Base-by-base conservation (phyloP, 2,329 filamentous ascomycete genomes). In the Pseudopyrenochaeta lycopersici region DNA sequence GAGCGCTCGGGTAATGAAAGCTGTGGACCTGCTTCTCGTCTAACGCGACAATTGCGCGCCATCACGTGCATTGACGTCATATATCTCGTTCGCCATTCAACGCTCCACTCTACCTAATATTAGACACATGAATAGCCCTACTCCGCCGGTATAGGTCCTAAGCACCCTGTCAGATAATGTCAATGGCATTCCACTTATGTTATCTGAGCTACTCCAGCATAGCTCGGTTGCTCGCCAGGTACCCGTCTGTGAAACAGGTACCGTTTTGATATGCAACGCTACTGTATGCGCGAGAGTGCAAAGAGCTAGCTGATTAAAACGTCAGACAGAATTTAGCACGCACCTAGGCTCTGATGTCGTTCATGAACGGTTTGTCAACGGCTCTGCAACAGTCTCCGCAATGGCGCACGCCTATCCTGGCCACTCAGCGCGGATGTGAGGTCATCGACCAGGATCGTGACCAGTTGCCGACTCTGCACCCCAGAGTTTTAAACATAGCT, bases 371-470 rank as follows among this genome's bases (percentile, higher is more conserved):
- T 27, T 27, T 9, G 4, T 27, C 23, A 27, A 27, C 23, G 23
- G 4, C 9, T 9, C 9, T 27, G 33, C 29, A 39, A 35, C 51
- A 11, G 49, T 54, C 38, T 44, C 47, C 31, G 36, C 39, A 27
- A 52, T 48, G 35, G 45, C 31, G 44, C 40, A 44, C 38, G 20
- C 46, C 33, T 10, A 52, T 56, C 54, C 57, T 39, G 52, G 60
- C 40, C 43, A 10, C 30, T 33, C 35, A 38, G 20, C 44, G 56
- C 31, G 46, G 32, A 44, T 50, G 62, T 73, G 68, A 73, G 66
- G 68, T 74, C 71, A 73, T 74, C 60, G 70, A 73, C 70, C 45
- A 53, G 71, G 70, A 65, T 72, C 45, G 39, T 50, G 49, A 52
- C 67, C 64, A 67, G 62, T 60, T 64, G 46, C 58, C 29, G 33